Percentiles rank a stretch among this genome's conserved stretches.
Evolutionary conservation across 345 rosid species (phyloP).

Genomic region (Excoecaria cochinchinensis): DNA sequence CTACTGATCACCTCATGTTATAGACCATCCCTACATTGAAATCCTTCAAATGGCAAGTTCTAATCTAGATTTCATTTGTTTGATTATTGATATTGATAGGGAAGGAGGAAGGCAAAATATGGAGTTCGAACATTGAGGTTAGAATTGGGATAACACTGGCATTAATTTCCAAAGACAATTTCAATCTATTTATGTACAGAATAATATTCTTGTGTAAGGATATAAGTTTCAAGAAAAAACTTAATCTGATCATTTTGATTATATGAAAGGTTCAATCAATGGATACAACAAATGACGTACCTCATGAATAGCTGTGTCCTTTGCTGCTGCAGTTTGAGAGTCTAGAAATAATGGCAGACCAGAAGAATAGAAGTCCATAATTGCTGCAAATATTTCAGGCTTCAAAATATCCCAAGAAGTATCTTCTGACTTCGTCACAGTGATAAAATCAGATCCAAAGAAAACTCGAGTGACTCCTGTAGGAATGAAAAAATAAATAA

Average conservation of each 20-base stretch:
- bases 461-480: slow-evolving; percentile 79
- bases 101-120: not conserved
- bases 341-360: slow-evolving; percentile 83
- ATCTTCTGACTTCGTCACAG: slow-evolving; percentile 88
- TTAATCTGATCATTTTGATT: not conserved
- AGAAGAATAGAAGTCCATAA: slow-evolving; percentile 94
- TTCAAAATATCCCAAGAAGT: slow-evolving; percentile 77
- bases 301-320: slow-evolving; percentile 84
- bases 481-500: slow-evolving; percentile 21
- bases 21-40: not conserved
- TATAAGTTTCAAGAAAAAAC: not conserved
- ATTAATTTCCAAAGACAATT: not conserved
- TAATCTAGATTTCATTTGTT: not conserved
- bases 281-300: slow-evolving; percentile 27
- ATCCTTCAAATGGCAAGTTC: not conserved
- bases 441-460: slow-evolving; percentile 87
- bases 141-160: not conserved
- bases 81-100: not conserved
- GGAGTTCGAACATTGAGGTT: not conserved
- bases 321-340: slow-evolving; percentile 63
- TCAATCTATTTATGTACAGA: not conserved
- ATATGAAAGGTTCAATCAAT: not conserved
- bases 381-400: slow-evolving; percentile 89
- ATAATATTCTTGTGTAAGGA: not conserved
- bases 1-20: not conserved